Base-by-base conservation (phyloP, 2,329 filamentous ascomycete genomes). In the Neocatenulostroma microsporum region DNA sequence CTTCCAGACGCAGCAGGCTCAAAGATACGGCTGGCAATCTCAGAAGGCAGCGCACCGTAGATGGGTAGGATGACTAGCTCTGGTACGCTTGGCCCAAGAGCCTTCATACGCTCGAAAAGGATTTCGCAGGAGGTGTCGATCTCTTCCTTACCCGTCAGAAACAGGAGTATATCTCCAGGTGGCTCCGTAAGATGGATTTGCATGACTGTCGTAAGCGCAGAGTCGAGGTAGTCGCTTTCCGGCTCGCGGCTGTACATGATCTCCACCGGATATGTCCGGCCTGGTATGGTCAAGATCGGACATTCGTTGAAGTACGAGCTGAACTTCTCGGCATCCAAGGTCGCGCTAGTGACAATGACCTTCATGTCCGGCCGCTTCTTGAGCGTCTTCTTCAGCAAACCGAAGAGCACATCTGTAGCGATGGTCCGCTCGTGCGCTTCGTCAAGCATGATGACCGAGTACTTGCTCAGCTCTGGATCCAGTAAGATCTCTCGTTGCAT, bases 361-460 rank as follows among this genome's bases (percentile, higher is more conserved):
- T 94, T 94, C 47, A 98, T 69, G 54, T 98, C 91, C 0, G 83
- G 79, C 33, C 91, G 73, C 46, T 83, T 72, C 60, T 88, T 87
- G 14, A 95, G 62, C 0, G 91, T 89, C 67, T 96, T 94, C 63
- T 98, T 98, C 31, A 98, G 66, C 39, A 98, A 63, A 0, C 86
- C 89, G 58, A 98, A 96, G 3, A 98, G 72, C 3, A 98, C 86
- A 62, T 98, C 91, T 0, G 91, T 98, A 0, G 89, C 78, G 50
- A 98, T 94, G 0, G 91, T 98, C 41, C 91, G 80, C 60, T 98
- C 91, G 76, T 98, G 91, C 3, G 91, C 91, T 58, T 98, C 91
- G 59, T 98, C 91, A 51, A 98, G 73, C 81, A 98, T 98, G 55
- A 98, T 95, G 42, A 91, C 86, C 1, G 87, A 94, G 57, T 98